phyloP scores from a whole-genome alignment of 202 grass and related monocot species.

The Eragrostis tef region DNA sequence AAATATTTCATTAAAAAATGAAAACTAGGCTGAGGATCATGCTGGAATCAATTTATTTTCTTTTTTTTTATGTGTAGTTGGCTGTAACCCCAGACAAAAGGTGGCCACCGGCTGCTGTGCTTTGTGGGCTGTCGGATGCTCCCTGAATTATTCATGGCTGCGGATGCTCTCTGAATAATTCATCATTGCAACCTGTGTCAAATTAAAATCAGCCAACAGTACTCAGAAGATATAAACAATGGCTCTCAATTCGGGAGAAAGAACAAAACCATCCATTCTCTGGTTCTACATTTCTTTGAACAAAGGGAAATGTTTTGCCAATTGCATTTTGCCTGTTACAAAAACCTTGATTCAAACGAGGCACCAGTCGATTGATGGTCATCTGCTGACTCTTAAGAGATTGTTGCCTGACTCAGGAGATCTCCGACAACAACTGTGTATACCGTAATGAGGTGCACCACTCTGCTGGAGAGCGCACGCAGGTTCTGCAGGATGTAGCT shows the following conservation, averaged over 20 bases:
- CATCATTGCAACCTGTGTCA: background rate
- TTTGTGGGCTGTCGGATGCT: background rate
- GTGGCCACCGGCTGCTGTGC: too few species aligned
- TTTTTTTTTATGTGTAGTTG: background rate
- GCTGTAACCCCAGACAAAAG: background rate
- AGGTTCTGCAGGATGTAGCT: slow-evolving; percentile 75
- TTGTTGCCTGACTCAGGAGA: slow-evolving; percentile 48
- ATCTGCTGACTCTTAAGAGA: too few species aligned
- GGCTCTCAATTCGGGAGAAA: too few species aligned
- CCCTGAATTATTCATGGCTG: background rate
- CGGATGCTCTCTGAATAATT: background rate
- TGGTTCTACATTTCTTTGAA: background rate
- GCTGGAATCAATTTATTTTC: too few species aligned
- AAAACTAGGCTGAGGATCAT: too few species aligned
- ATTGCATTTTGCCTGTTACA: background rate
- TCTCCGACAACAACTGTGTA: slow-evolving; percentile 66
- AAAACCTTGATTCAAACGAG: background rate
- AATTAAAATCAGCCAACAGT: background rate
- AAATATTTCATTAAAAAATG: background rate
- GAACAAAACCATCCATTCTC: background rate
- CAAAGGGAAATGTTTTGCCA: background rate
- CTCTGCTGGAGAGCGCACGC: slow-evolving; percentile 62
- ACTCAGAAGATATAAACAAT: background rate
- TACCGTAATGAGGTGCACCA: slow-evolving; percentile 76
- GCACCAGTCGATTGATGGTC: background rate